phyloP scores from a whole-genome alignment of 2,329 filamentous ascomycete species.

The Colletotrichum sp. region DNA sequence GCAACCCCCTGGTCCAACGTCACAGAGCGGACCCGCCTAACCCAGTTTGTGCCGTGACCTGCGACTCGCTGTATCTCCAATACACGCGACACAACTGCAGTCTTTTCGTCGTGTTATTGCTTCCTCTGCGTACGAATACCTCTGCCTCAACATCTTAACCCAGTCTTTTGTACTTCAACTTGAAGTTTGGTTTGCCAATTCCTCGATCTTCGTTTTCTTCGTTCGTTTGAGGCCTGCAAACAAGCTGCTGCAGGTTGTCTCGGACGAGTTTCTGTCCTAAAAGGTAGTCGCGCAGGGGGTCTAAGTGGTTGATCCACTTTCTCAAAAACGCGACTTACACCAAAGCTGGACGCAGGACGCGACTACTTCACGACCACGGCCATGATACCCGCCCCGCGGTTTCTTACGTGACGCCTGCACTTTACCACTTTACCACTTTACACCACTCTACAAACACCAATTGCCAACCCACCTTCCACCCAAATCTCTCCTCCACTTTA shows the following conservation, averaged over 20 bases:
- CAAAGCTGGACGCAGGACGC: slow-evolving; percentile 6
- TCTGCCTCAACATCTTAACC: neutral
- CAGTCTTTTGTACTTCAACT: neutral
- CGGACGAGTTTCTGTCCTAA: neutral
- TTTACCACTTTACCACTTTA: slow-evolving; percentile 18
- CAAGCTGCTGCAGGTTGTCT: neutral
- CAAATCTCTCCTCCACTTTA: slow-evolving; percentile 9
- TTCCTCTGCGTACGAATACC: neutral
- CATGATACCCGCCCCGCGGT: slow-evolving; percentile 23
- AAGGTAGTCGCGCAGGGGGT: slow-evolving; percentile 5
- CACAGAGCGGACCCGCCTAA: neutral
- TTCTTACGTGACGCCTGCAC: slow-evolving; percentile 22
- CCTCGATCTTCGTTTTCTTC: neutral
- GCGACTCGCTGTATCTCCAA: neutral
- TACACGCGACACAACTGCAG: slow-evolving; percentile 11
- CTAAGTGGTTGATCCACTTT: slow-evolving; percentile 21
- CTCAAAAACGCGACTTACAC: slow-evolving; percentile 23
- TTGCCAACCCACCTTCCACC: slow-evolving; percentile 4
- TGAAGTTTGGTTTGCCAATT: neutral
- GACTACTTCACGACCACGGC: slow-evolving; percentile 21
- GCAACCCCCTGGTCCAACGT: slow-evolving; percentile 10
- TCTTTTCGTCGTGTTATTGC: slow-evolving; percentile 1
- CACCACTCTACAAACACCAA: slow-evolving; percentile 18
- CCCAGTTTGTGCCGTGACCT: slow-evolving; percentile 8
- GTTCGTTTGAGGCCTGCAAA: neutral